A percentile compares a stretch with the other conserved stretches of the same genome.
Conservation (phyloP, 192 early-diverging fungal genomes). For the Backusella parvicylindrica region DNA sequence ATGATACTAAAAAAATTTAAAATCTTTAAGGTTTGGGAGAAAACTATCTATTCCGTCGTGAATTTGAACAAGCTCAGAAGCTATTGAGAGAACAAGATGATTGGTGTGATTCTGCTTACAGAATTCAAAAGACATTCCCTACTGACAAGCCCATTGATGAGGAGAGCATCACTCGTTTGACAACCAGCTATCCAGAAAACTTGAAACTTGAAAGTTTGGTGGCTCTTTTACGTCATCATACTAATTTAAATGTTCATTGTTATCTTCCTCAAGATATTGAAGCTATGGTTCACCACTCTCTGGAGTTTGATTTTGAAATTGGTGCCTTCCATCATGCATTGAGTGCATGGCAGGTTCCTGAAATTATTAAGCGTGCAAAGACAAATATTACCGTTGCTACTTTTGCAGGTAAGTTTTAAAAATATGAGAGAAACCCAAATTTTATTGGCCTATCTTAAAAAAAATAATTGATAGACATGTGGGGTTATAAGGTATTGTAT, state of each 20-base stretch:
- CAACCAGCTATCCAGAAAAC: conserved; percentile 44
- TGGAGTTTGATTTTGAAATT: conserved; percentile 61
- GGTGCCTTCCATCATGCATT: conserved; percentile 63
- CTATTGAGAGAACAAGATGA: conserved; percentile 48
- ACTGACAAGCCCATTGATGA: conserved; percentile 18
- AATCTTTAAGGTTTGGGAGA: conserved; percentile 33
- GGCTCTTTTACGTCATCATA: conserved; percentile 52
- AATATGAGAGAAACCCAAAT: neutral
- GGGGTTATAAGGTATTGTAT: conserved; percentile 38
- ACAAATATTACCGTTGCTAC: conserved; percentile 55
- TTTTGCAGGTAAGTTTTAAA: conserved; percentile 35
- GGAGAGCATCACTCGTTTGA: conserved; percentile 11
- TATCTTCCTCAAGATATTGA: conserved; percentile 54
- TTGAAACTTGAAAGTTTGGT: conserved; percentile 48
- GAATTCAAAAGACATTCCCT: conserved; percentile 20
- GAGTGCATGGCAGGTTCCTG: conserved; percentile 52
- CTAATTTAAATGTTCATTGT: conserved; percentile 56
- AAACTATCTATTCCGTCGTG: conserved; percentile 38
- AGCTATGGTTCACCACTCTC: conserved; percentile 49
- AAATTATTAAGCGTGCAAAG: conserved; percentile 42
- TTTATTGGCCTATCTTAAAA: neutral
- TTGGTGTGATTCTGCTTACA: conserved; percentile 46
- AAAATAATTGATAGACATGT: conserved; percentile 40
- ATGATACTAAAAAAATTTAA: neutral
- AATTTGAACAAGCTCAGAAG: conserved; percentile 39